A percentile compares a stretch with the other conserved stretches of the same genome.
Evolutionary conservation across 1,284 basidiomycete species (phyloP).

Genomic region (Moniliophthora roreri): DNA sequence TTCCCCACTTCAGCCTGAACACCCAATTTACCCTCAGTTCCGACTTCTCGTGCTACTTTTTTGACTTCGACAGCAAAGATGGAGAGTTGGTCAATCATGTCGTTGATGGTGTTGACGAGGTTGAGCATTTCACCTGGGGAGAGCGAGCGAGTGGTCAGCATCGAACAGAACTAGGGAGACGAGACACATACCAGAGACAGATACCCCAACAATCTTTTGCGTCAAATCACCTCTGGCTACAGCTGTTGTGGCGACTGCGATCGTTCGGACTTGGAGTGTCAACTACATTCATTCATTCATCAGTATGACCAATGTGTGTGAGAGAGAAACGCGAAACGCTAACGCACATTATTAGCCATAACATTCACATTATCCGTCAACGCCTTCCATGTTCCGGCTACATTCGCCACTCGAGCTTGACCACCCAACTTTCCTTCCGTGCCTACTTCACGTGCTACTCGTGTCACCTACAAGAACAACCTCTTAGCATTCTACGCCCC

Average conservation of each 20-base stretch:
- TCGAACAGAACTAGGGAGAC: too few species aligned
- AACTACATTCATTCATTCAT: too few species aligned
- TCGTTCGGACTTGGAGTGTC: slow-evolving; percentile 93
- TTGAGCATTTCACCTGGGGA: slow-evolving; percentile 80
- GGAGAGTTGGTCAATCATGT: slow-evolving; percentile 95
- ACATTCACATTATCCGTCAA: slow-evolving; percentile 94
- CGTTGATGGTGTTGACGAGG: slow-evolving; percentile 92
- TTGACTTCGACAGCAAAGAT: slow-evolving; percentile 87
- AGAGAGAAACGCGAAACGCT: slow-evolving; percentile 25
- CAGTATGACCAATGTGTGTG: too few species aligned
- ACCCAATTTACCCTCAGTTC: slow-evolving; percentile 95
- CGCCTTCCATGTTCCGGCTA: slow-evolving; percentile 98
- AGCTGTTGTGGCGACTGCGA: slow-evolving; percentile 92
- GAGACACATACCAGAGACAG: slow-evolving; percentile 61
- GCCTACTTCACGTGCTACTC: slow-evolving; percentile 79
- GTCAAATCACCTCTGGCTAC: slow-evolving; percentile 94
- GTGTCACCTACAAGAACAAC: slow-evolving; percentile 52
- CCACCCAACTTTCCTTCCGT: slow-evolving; percentile 89
- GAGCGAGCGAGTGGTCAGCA: too few species aligned
- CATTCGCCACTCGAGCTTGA: slow-evolving; percentile 86
- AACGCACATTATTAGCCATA: slow-evolving; percentile 83
- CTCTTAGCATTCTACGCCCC: not conserved
- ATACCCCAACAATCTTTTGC: slow-evolving; percentile 90
- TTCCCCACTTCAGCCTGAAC: slow-evolving; percentile 97
- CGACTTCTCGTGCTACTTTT: slow-evolving; percentile 93